Evolutionary conservation across 1,139 yeast genomes (phyloP), one percentile per base, ranked within the genome.

Genomic region (Hansenula anomala): DNA sequence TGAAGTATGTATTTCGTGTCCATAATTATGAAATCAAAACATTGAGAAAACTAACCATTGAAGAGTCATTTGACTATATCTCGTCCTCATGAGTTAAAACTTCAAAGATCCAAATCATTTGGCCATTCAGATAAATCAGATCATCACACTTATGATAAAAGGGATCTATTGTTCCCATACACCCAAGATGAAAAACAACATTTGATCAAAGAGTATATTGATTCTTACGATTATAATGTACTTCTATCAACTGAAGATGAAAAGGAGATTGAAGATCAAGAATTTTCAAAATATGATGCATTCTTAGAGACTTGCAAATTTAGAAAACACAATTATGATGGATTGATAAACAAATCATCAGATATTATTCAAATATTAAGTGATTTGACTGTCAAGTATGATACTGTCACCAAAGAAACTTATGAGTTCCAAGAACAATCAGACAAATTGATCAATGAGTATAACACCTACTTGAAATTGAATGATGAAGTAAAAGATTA

Each of bases 391-490:
- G 40, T 51, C 2, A 76, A 75, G 33, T 79, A 81, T 52, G 71
- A 71, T 40, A 65, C 71, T 17, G 86, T 85, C 6, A 64, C 76
- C 6, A 59, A 61, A 25, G 85, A 81, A 44, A 82, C 94, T 0
- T 59, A 63, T 25, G 83, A 78, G 23, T 83, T 85, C 55, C 88
- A 83, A 50, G 57, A 63, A 2, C 71, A 77, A 39, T 75, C 87
- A 2, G 75, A 75, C 38, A 56, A 66, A 11, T 61, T 85, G 36
- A 68, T 82, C 41, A 64, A 67, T 4, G 73, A 77, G 38, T 78
- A 80, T 45, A 61, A 60, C 4, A 66, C 69, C 18, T 64, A 80
- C 42, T 63, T 66, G 15, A 42, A 47, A 1, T 61, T 79, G 34
- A 67, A 76, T 30, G 59, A 62, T 2, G 75, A 77, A 6, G 66